Evolutionary conservation across 495 filamentous ascomycete species (phyloP), one percentile per base, ranked within the genome.

Genomic region (Annulohypoxylon moriforme): DNA sequence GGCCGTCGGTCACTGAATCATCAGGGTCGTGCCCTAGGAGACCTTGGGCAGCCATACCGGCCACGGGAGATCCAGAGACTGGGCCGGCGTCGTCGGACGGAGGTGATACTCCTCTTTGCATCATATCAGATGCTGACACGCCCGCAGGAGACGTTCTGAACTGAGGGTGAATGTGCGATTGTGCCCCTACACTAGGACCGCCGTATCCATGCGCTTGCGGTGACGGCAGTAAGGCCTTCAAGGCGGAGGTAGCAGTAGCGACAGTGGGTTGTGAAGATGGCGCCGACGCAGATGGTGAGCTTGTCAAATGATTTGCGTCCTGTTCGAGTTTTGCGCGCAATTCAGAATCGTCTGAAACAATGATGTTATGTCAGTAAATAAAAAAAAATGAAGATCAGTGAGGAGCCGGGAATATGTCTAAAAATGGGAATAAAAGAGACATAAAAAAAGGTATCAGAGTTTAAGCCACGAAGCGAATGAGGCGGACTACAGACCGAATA

Each of bases 1-100:
- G 77, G 22, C 82, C 82, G 56, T 85, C 84, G 22, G 71, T 61
- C 16, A 79, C 67, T 1, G 62, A 59, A 18, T 76, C 71, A 20
- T 81, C 79, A 20, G 64, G 65, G 16, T 78, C 76, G 25, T 76
- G 76, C 18, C 70, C 68, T 60, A 78, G 62, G 29, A 78, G 67
- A 24, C 71, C 71, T 60, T 78, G 76, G 38, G 74, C 76, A 60
- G 74, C 69, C 76, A 78, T 78, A n/a, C 58, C 53, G 44, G 65
- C 25, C 3, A 69, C 73, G 20, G 76, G 68, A 60, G 76, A 76
- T 49, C 62, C 47, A 60, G 76, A 78, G 59, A 74, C 71, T 25
- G 76, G 76, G 24, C 73, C 76, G 33, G 52, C 71, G 60, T 78
- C 76, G 72, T 78, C 76, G 25, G 75, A 73, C 61, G 76, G 68